Base-by-base conservation (phyloP, 805 yeast genomes). In the Kluyveromyces lactis region DNA sequence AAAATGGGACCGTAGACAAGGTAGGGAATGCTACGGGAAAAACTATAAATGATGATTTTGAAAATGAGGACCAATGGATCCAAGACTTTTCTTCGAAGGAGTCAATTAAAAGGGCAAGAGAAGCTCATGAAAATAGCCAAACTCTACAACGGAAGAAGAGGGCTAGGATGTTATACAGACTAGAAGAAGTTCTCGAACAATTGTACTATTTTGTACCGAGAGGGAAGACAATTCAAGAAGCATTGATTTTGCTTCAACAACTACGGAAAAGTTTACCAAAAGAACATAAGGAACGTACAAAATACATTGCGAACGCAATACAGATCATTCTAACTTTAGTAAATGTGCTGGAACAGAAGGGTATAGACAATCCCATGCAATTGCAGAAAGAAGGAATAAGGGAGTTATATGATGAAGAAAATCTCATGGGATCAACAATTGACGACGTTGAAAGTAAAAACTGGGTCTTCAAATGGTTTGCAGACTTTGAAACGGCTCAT, bases 1-100 rank as follows among this genome's bases (percentile, higher is more conserved):
- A 64, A 33, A 65, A 64, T 31, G 82, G 81, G 0, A 54, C 47
- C 3, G 71, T 73, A 45, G 79, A 76, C 47, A 61, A 61, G 24
- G 67, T 66, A 41, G 79, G 81, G 3, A 73, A 72, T 46, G 75
- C 63, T 45, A 53, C 67, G n/a, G 57, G 63, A 34, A 49, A 53
- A 5, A 54, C 52, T 4, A 55, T 55, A 17, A 60, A 59, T 9
- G 61, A 55, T 4, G 56, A 49, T 5, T 52, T 50, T 7, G 17
- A 32, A 8, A 26, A 34, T 5, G 44, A 48, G 31, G 55, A 50
- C 23, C 39, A 42, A 19, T 58, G 61, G 61, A 45, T 54, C 10
- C 46, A 50, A 19, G 56, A 50, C 6, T 45, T 32, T 18, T 39
- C 41, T n/a, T 46, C 50, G 27, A 38, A 36, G 4, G 36, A 42